Evolutionary conservation across 2,329 filamentous ascomycete genomes (phyloP).

Genomic region (Diplocarpon rosae): DNA sequence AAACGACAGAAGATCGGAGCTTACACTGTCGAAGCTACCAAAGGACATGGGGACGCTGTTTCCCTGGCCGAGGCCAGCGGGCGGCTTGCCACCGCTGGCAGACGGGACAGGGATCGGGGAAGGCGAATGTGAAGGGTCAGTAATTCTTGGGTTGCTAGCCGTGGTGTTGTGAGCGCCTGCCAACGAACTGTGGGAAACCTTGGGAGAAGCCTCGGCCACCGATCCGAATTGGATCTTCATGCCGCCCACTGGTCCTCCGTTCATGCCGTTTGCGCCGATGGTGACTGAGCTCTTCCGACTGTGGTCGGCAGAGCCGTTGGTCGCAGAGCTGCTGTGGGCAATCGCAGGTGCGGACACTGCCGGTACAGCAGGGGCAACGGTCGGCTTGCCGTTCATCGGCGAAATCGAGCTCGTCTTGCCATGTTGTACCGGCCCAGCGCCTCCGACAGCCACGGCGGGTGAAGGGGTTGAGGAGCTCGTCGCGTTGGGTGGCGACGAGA

Average conservation of each 20-base stretch:
- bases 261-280: conserved; percentile 74
- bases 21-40: conserved; percentile 75
- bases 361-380: conserved; percentile 60
- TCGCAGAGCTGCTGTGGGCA: conserved; percentile 48
- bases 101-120: conserved; percentile 73
- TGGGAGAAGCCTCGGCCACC: conserved; percentile 51
- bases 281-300: conserved; percentile 81
- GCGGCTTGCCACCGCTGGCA: conserved; percentile 70
- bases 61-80: conserved; percentile 56
- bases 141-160: conserved; percentile 60
- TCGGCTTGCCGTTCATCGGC: conserved; percentile 74
- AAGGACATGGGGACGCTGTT: conserved; percentile 56
- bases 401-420: conserved; percentile 57
- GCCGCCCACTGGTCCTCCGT: conserved; percentile 57
- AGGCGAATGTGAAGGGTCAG: conserved; percentile 78
- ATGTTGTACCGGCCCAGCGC: conserved; percentile 42
- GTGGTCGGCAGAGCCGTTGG: conserved; percentile 68
- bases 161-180: conserved; percentile 35
- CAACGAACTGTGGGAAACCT: conserved; percentile 56
- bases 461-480: conserved; percentile 44
- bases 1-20: conserved; percentile 31
- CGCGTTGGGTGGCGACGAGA: conserved; percentile 49
- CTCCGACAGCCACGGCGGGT: conserved; percentile 44
- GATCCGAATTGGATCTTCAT: conserved; percentile 75
- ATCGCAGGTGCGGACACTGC: conserved; percentile 46